Evolutionary conservation across 2,329 filamentous ascomycete genomes (phyloP), one percentile per base, ranked within the genome.

Genomic region (Tolypocladium tundrense): DNA sequence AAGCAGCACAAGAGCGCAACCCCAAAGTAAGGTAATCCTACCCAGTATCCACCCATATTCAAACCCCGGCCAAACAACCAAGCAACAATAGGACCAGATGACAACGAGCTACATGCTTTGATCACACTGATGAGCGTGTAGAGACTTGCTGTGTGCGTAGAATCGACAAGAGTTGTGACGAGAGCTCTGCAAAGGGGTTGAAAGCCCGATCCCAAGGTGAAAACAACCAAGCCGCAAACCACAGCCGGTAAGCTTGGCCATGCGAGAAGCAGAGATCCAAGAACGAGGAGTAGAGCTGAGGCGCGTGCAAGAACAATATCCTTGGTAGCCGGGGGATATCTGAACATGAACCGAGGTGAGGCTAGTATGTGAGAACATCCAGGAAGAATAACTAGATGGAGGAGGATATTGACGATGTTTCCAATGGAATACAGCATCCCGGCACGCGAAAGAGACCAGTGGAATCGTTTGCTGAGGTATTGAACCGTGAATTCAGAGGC

Each of bases 91-190:
- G 67, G 65, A 1, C 63, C 65, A 1, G 60, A 60, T 24, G 64
- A 58, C n/a, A 68, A 57, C 21, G 56, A 56, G 37, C 65, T 63
- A 14, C 59, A 51, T 9, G 64, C 65, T 59, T 66, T 63, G n/a
- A 65, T 57, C 54, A 67, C 66, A 58, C 64, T 60, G 24, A 64
- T 61, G 21, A 69, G 61, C 13, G 66, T 64, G 55, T 66, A 67
- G 4, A 69, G 50, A 19, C 67, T 60, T 10, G 60, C 62, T 8
- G 60, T 67, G 53, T 65, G 62, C 55, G 61, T 59, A 8, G 59
- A 57, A 13, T 60, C 58, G 48, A 60, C 58, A 40, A 61, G 59
- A 55, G 58, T 45, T n/a, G 63, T 61, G 37, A 63, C 48, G 53
- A 66, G 58, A 39, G 60, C 65, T 42, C 60, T 61, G 54, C 57